Evolutionary conservation across 2,329 filamentous ascomycete genomes (phyloP).

Genomic region (Talaromyces sp.): DNA sequence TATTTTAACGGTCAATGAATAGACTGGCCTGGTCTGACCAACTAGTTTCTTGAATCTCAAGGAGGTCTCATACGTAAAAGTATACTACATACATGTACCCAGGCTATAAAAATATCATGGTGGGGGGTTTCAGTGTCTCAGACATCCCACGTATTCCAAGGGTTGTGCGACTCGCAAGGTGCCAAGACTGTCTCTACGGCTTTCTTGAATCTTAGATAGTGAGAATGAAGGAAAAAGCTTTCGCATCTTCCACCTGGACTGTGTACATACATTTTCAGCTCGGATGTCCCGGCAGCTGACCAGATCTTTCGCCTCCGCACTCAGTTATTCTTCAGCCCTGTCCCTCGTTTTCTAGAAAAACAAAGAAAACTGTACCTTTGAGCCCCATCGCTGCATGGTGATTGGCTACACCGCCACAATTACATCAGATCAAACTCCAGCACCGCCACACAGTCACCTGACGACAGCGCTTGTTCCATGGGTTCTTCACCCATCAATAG

Average conservation of each 20-base stretch:
- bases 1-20: slow-evolving; percentile 14
- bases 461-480: slow-evolving; percentile 17
- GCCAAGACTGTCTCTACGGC: too few relatives aligned
- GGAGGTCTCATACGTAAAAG: too few relatives aligned
- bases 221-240: too few relatives aligned
- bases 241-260: too few relatives aligned
- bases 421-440: slow-evolving; percentile 14
- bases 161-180: background rate
- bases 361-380: background rate
- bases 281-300: background rate
- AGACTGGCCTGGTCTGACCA: slow-evolving; percentile 41
- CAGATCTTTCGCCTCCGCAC: background rate
- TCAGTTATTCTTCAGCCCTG: background rate
- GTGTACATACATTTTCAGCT: too few relatives aligned
- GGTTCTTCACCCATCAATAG: slow-evolving; percentile 7
- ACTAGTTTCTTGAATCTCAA: slow-evolving; percentile 8
- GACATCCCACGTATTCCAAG: background rate
- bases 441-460: slow-evolving; percentile 26
- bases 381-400: background rate
- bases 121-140: background rate
- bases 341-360: background rate
- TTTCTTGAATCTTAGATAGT: too few relatives aligned
- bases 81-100: background rate
- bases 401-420: slow-evolving; percentile 17
- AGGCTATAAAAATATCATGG: background rate